phyloP scores from a whole-genome alignment of 306 rosid genomes.

The Styphnolobium japonicum region DNA sequence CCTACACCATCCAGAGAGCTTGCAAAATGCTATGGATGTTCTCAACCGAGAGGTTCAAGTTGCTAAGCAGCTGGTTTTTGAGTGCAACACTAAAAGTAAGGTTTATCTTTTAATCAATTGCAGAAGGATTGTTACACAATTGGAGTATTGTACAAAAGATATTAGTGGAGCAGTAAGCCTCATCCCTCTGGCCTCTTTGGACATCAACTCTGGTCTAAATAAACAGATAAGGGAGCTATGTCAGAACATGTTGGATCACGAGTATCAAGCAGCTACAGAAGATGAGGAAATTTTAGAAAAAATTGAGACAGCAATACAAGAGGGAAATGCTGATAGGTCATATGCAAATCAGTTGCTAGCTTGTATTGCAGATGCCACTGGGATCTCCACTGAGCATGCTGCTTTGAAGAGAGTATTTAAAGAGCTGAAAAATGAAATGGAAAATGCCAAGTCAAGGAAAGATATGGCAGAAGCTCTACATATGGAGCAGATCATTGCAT shows the following conservation, averaged over 20 bases:
- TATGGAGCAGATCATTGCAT: constrained; percentile 44
- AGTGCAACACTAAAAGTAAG: constrained; percentile 48
- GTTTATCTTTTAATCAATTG: constrained; percentile 49
- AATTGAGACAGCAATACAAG: constrained; percentile 45
- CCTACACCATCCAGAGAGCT: constrained; percentile 28
- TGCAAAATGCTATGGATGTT: constrained; percentile 32
- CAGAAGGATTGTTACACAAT: constrained; percentile 36
- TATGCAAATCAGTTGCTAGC: constrained; percentile 36
- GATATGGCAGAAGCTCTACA: constrained; percentile 42
- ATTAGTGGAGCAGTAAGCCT: constrained; percentile 44
- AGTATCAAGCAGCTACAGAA: constrained; percentile 28
- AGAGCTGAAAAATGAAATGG: constrained; percentile 48
- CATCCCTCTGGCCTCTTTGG: constrained; percentile 40
- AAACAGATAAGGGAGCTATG: constrained; percentile 37
- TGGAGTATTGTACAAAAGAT: constrained; percentile 41
- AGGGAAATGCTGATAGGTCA: constrained; percentile 25
- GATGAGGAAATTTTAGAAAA: constrained; percentile 47
- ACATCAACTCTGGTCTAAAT: constrained; percentile 32
- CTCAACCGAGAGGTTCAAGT: constrained; percentile 45
- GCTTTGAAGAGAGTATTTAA: constrained; percentile 43
- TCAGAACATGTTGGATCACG: constrained; percentile 42
- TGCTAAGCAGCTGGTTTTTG: constrained; percentile 43
- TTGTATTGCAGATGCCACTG: constrained; percentile 43
- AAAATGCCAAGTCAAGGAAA: constrained; percentile 33
- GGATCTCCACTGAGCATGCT: constrained; percentile 41